Percentiles rank a stretch among this genome's conserved stretches.
These are phyloP conservation scores for Cryoendolithus antarcticus DNA, from an alignment of 2,329 filamentous ascomycete genomes.

Conservation along the genomic window DNA sequence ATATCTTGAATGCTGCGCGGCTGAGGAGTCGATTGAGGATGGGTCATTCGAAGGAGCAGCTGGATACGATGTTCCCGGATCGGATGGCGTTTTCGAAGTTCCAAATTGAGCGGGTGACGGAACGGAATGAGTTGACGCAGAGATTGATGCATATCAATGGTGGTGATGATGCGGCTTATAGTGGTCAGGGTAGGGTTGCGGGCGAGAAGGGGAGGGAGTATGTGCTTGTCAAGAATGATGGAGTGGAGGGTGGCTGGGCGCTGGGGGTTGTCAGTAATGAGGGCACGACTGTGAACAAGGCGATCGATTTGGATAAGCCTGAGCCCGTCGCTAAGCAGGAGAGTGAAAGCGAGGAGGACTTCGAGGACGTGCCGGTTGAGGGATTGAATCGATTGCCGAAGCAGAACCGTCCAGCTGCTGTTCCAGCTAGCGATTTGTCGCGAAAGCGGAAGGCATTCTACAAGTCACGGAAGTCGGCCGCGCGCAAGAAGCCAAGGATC, in stretches of 20 bases:
- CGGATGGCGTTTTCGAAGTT: slow-evolving; percentile 95
- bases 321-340: slow-evolving; percentile 37
- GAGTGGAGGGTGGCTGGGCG: slow-evolving; percentile 90
- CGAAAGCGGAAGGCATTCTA: slow-evolving; percentile 37
- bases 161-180: slow-evolving; percentile 58
- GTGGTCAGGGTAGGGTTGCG: slow-evolving; percentile 55
- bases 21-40: slow-evolving; percentile 80
- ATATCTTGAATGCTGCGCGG: slow-evolving; percentile 89
- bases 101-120: slow-evolving; percentile 85
- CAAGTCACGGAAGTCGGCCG: slow-evolving; percentile 26
- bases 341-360: slow-evolving; percentile 51
- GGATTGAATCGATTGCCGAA: slow-evolving; percentile 76
- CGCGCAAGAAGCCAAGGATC: slow-evolving; percentile 10
- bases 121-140: slow-evolving; percentile 90
- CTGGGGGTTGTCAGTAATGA: slow-evolving; percentile 85
- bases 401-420: slow-evolving; percentile 27
- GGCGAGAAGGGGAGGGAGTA: slow-evolving; percentile 88
- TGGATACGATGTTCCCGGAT: slow-evolving; percentile 94
- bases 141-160: slow-evolving; percentile 88
- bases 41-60: slow-evolving; percentile 91
- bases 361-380: slow-evolving; percentile 87
- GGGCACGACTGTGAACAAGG: slow-evolving; percentile 66
- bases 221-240: slow-evolving; percentile 88
- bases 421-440: slow-evolving; percentile 28
- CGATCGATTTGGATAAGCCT: slow-evolving; percentile 77